Conservation (phyloP, 495 filamentous ascomycete genomes). For the Aspergillus bertholletiae region DNA sequence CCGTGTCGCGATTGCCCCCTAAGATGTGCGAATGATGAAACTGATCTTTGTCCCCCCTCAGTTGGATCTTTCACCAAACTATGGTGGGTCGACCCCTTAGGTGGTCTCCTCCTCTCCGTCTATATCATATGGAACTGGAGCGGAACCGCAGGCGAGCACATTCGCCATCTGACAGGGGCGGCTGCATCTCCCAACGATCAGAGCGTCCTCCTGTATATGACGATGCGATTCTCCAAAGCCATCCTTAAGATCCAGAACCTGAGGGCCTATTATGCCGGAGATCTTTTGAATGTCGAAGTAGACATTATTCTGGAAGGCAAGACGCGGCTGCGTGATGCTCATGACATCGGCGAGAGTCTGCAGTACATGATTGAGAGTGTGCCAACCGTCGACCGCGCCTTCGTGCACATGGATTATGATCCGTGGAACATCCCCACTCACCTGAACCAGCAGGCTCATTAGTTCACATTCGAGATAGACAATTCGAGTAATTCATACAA, state of each 20-base stretch:
- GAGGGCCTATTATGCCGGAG: slow-evolving; percentile 84
- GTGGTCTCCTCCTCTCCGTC: slow-evolving; percentile 74
- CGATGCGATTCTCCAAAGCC: slow-evolving; percentile 89
- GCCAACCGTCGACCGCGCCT: slow-evolving; percentile 64
- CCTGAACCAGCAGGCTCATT: slow-evolving; percentile 68
- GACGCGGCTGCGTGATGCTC: slow-evolving; percentile 76
- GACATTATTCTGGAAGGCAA: slow-evolving; percentile 78
- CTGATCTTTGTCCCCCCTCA: slow-evolving; percentile 18
- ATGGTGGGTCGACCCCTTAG: slow-evolving; percentile 86
- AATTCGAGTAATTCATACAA: too few relatives aligned
- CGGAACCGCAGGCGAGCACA: slow-evolving; percentile 69
- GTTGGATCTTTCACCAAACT: slow-evolving; percentile 72
- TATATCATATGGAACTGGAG: slow-evolving; percentile 89
- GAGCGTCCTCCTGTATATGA: slow-evolving; percentile 84
- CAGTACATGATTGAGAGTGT: slow-evolving; percentile 90
- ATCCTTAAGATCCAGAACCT: slow-evolving; percentile 86
- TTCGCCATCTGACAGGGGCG: slow-evolving; percentile 77
- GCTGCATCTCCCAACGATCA: slow-evolving; percentile 76
- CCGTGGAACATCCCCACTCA: slow-evolving; percentile 81
- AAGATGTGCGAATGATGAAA: background rate
- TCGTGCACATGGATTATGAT: slow-evolving; percentile 82
- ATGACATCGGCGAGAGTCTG: slow-evolving; percentile 84
- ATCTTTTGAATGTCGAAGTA: slow-evolving; percentile 84
- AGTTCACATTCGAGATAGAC: too few relatives aligned
- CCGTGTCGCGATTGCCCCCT: background rate